Evolutionary conservation across 805 yeast genomes (phyloP), one percentile per base, ranked within the genome.

Genomic region (Debaryomyces tyrocola): DNA sequence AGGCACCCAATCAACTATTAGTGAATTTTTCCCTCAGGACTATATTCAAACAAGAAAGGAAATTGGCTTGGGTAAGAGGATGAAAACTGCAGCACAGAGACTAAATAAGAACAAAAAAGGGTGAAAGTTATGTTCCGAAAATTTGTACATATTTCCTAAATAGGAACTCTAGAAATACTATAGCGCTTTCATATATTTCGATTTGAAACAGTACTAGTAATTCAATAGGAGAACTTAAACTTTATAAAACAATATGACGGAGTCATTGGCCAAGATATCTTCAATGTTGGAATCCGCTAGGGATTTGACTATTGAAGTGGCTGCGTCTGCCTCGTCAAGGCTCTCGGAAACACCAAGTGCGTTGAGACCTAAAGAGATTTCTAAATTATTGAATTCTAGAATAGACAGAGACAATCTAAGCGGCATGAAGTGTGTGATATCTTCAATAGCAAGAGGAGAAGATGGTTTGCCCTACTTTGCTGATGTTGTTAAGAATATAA

Each of bases 401-500:
- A 72, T 75, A 24, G 90, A 86, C 20, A 72, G 90, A 41, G 78
- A 73, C 36, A 62, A 68, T 12, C 52, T 69, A 39, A 64, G 59
- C 43, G 78, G 78, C 6, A 69, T 73, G 71, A 70, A 66, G 48
- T 64, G 71, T 45, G 74, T 73, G 20, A 61, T 69, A 24, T 63
- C 74, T n/a, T 52, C 69, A 33, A 60, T 73, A 14, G 57, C 76
- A 0, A 53, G 67, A 41, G 77, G 76, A 6, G 76, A 63, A 43
- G 76, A 72, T 45, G 77, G 65, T n/a, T 41, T 60, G 24, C 59
- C 59, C 14, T 73, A 64, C 58, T 92, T 89, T 72, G 90, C 97
- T 0, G 91, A 87, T 57, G 94, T 94, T 4, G 85, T 94, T 46
- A 92, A 91, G 64, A 90, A 90, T 63, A 83, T 91, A 31, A 86